These are phyloP conservation scores for Auricularia sp. DNA, from an alignment of 768 basidiomycete species.

Conservation along the genomic window DNA sequence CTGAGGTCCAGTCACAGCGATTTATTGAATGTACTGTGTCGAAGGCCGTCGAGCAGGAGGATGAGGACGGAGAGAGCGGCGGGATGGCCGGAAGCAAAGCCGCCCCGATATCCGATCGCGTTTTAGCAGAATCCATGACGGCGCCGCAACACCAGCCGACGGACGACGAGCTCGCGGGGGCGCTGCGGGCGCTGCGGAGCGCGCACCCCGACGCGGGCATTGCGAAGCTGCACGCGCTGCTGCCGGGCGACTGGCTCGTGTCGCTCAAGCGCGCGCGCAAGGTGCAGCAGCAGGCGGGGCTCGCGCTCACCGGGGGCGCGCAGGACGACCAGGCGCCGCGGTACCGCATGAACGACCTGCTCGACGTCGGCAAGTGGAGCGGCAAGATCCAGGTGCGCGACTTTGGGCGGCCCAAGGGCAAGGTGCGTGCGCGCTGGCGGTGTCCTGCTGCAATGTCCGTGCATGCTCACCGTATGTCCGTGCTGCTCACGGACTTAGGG, in stretches of 20 bases:
- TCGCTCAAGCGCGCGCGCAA: slow-evolving; percentile 78
- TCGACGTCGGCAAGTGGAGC: slow-evolving; percentile 57
- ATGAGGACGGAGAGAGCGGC: no score
- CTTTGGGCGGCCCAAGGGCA: slow-evolving; percentile 66
- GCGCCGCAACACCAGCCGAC: slow-evolving; percentile 28
- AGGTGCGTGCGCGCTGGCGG: slow-evolving; percentile 18
- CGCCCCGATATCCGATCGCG: no score
- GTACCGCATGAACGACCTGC: slow-evolving; percentile 52
- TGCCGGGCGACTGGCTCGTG: slow-evolving; percentile 62
- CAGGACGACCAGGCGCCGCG: slow-evolving; percentile 33
- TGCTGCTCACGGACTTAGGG: slow-evolving; percentile 26
- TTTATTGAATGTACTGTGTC: no score
- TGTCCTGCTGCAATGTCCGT: no score
- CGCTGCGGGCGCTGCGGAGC: slow-evolving; percentile 44
- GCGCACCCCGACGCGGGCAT: slow-evolving; percentile 59
- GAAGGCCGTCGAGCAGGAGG: no score
- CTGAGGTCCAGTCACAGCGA: no score
- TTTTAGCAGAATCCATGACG: not conserved
- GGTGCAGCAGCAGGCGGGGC: slow-evolving; percentile 50
- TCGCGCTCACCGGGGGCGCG: slow-evolving; percentile 27
- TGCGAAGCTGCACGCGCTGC: slow-evolving; percentile 54
- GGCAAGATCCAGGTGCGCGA: slow-evolving; percentile 53
- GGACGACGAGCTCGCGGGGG: slow-evolving; percentile 53
- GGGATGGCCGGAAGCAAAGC: not conserved
- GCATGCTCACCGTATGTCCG: no score